Conservation (phyloP, 139 green algal species). For the Zygnema cylindricum region DNA sequence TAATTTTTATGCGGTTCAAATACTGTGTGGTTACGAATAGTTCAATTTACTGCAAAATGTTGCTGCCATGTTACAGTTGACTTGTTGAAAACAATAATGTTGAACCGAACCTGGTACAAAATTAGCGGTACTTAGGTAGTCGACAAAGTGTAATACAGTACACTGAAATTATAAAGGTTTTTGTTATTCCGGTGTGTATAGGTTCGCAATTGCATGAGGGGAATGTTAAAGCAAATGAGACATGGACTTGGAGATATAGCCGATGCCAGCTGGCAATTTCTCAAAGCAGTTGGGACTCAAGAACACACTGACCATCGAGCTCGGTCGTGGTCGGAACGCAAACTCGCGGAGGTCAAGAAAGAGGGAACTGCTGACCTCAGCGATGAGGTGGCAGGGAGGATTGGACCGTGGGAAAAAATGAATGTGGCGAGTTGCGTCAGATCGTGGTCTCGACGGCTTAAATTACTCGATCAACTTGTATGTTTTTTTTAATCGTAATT, state of each 20-base stretch:
- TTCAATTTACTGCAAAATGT: too few relatives aligned
- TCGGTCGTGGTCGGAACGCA: slow-evolving; percentile 4
- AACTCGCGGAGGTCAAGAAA: background rate
- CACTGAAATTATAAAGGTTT: too few relatives aligned
- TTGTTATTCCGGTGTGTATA: background rate
- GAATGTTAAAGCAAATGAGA: background rate
- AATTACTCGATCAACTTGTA: slow-evolving; percentile 30
- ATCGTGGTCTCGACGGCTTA: slow-evolving; percentile 22
- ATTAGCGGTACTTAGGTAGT: too few relatives aligned
- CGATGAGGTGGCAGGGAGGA: background rate
- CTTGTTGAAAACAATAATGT: too few relatives aligned
- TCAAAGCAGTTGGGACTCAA: background rate
- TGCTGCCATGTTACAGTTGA: too few relatives aligned
- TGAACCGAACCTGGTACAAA: too few relatives aligned
- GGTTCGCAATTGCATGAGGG: slow-evolving; percentile 18
- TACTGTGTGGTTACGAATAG: too few relatives aligned
- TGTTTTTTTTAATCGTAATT: too few relatives aligned
- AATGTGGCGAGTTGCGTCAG: background rate
- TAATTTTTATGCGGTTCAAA: too few relatives aligned
- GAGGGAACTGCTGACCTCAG: background rate
- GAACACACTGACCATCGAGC: background rate
- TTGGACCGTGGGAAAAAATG: slow-evolving; percentile 22
- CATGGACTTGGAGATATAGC: slow-evolving; percentile 19
- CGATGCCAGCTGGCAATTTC: slow-evolving; percentile 36
- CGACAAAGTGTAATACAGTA: too few relatives aligned